Evolutionary conservation across 345 rosid genomes (phyloP).

Genomic region (Diplotaxis tenuifolia): DNA sequence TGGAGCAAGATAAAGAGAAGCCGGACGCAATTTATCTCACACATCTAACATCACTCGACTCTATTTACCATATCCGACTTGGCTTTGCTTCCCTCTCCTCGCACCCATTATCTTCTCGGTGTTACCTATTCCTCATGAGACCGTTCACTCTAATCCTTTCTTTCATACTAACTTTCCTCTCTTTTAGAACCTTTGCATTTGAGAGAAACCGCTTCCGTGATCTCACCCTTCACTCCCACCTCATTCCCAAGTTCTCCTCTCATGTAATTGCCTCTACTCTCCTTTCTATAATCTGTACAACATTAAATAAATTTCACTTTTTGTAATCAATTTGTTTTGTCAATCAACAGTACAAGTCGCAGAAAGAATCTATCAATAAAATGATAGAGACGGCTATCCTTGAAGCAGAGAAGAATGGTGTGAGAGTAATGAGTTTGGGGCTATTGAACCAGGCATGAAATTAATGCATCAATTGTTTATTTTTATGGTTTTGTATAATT

Average conservation of each 20-base stretch:
- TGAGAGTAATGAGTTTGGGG: constrained; percentile 58
- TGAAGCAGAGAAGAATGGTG: constrained; percentile 57
- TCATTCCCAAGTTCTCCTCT: constrained; percentile 38
- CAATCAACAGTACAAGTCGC: constrained; percentile 45
- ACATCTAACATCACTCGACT: constrained; percentile 54
- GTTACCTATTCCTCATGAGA: constrained; percentile 42
- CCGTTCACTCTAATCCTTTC: constrained; percentile 41
- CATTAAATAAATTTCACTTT: not conserved
- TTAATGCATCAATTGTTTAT: not conserved
- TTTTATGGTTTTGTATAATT: not conserved
- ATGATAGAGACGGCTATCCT: constrained; percentile 59
- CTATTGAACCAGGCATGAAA: constrained; percentile 56
- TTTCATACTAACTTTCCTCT: constrained; percentile 33
- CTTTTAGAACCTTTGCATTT: constrained; percentile 19
- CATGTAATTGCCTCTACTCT: constrained; percentile 21
- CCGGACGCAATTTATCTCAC: constrained; percentile 56
- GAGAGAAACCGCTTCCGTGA: constrained; percentile 40
- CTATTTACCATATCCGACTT: constrained; percentile 53
- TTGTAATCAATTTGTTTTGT: not conserved
- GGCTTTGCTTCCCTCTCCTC: constrained; percentile 60
- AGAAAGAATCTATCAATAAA: constrained; percentile 43
- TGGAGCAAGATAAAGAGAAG: constrained; percentile 40
- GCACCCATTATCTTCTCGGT: constrained; percentile 38
- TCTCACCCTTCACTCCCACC: constrained; percentile 40
- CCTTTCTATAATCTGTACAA: not conserved